phyloP scores from a whole-genome alignment of 1,284 basidiomycete species.

The Phylloboletellus chloephorus region DNA sequence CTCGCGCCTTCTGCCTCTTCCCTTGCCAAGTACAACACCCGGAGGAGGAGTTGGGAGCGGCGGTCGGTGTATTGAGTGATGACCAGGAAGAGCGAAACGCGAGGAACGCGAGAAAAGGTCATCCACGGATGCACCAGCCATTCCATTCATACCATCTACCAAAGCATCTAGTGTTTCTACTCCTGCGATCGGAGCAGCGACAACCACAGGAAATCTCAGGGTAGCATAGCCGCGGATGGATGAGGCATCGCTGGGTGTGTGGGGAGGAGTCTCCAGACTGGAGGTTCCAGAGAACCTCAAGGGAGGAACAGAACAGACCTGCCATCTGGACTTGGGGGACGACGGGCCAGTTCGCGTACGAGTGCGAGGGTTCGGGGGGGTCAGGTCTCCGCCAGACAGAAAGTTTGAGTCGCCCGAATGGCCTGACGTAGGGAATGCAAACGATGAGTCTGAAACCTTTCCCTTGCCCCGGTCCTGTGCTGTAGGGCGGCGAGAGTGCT shows the following conservation, averaged over 20 bases:
- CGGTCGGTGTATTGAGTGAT: slow-evolving; percentile 72
- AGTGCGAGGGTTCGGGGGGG: slow-evolving; percentile 37
- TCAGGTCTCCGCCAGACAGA: slow-evolving; percentile 18
- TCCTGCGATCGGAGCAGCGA: slow-evolving; percentile 68
- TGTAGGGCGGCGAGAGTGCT: slow-evolving; percentile 22
- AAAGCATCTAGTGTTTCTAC: slow-evolving; percentile 82
- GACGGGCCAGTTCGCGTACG: slow-evolving; percentile 54
- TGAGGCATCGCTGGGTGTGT: slow-evolving; percentile 56
- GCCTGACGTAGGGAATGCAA: slow-evolving; percentile 28
- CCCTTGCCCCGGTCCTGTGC: slow-evolving; percentile 22
- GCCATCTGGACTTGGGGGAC: slow-evolving; percentile 42
- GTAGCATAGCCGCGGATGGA: slow-evolving; percentile 30
- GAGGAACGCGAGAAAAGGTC: slow-evolving; percentile 48
- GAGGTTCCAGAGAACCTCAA: slow-evolving; percentile 64
- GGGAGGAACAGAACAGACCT: slow-evolving; percentile 38
- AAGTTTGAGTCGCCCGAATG: slow-evolving; percentile 20
- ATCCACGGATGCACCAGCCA: slow-evolving; percentile 39
- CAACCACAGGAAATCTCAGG: slow-evolving; percentile 58
- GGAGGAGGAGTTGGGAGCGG: slow-evolving; percentile 76
- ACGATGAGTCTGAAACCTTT: slow-evolving; percentile 20
- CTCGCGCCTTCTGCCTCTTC: slow-evolving; percentile 42
- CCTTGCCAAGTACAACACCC: slow-evolving; percentile 66
- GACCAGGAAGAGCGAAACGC: slow-evolving; percentile 46
- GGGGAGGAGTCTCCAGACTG: slow-evolving; percentile 53
- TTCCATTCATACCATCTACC: slow-evolving; percentile 77